A percentile compares a stretch with the other conserved stretches of the same genome.
Evolutionary conservation across 306 rosid species (phyloP).

Genomic region (Cucurbita pepo): DNA sequence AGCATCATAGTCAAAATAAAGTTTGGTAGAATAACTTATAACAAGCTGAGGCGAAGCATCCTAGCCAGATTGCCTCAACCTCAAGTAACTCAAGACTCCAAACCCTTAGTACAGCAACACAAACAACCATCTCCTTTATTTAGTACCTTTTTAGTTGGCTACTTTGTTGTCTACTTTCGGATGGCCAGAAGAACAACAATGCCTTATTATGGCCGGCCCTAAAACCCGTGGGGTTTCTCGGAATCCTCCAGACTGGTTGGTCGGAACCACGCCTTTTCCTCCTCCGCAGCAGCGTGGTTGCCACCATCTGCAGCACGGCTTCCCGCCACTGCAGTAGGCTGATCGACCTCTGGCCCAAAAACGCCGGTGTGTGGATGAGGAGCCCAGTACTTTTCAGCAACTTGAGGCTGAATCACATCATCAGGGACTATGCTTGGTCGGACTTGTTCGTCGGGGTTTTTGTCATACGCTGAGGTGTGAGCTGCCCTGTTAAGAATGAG

Average conservation of each 20-base stretch:
- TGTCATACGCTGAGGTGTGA: slow-evolving; percentile 57
- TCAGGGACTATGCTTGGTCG: slow-evolving; percentile 43
- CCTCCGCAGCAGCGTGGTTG: slow-evolving; percentile 26
- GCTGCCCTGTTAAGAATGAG: too few relatives aligned
- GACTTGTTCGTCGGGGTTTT: slow-evolving; percentile 55
- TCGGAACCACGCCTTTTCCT: slow-evolving; percentile 93
- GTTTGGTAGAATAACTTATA: neutral
- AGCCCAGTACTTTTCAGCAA: slow-evolving; percentile 65
- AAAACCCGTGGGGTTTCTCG: slow-evolving; percentile 54
- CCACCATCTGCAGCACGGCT: slow-evolving; percentile 13
- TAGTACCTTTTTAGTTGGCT: neutral
- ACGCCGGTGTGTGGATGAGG: slow-evolving; percentile 89
- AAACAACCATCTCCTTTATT: neutral
- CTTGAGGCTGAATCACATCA: slow-evolving; percentile 36
- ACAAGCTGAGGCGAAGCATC: neutral
- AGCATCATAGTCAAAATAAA: neutral
- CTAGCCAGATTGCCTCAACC: neutral
- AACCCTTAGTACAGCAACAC: too few relatives aligned
- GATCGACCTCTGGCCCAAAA: slow-evolving; percentile 47
- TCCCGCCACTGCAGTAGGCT: neutral
- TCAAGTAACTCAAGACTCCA: neutral
- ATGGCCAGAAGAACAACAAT: neutral
- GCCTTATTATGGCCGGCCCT: neutral
- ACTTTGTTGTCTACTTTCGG: neutral
- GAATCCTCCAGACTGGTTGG: slow-evolving; percentile 76